A percentile compares a stretch with the other conserved stretches of the same genome.
These are phyloP conservation scores for Thermoascus crustaceus DNA, from an alignment of 2,329 filamentous ascomycete species.

Conservation along the genomic window DNA sequence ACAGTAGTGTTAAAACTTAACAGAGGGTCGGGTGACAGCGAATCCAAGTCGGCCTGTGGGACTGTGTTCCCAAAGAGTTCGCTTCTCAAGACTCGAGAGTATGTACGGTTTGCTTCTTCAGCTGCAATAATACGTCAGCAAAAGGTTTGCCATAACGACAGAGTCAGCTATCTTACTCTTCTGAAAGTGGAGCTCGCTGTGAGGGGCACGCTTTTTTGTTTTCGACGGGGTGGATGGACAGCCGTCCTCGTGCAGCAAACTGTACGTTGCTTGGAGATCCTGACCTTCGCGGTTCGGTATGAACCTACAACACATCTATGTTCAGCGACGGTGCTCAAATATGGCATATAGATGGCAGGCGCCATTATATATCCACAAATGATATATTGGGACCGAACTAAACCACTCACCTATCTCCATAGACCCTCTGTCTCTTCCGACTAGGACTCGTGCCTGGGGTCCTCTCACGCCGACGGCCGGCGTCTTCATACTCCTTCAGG, in stretches of 20 bases:
- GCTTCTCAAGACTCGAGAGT: conserved; percentile 75
- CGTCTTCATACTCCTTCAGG: conserved; percentile 54
- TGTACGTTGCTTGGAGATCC: conserved; percentile 89
- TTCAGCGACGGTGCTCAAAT: not conserved
- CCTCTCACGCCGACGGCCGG: conserved; percentile 50
- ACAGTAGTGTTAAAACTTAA: conserved; percentile 39
- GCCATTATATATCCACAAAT: too few species aligned
- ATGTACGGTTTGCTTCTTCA: conserved; percentile 91
- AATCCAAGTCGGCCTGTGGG: conserved; percentile 65
- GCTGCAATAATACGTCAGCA: conserved; percentile 40
- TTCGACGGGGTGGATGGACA: conserved; percentile 87
- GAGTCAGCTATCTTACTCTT: conserved; percentile 55
- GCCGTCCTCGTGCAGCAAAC: conserved; percentile 80
- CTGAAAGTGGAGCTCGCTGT: conserved; percentile 89
- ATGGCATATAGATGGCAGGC: too few species aligned
- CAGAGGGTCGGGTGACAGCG: conserved; percentile 51
- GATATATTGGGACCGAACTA: conserved; percentile 1
- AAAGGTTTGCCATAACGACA: not conserved
- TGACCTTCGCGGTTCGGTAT: conserved; percentile 91
- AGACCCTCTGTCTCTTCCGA: conserved; percentile 59
- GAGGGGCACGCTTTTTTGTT: conserved; percentile 72
- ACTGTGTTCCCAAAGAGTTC: conserved; percentile 90
- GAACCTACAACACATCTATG: conserved; percentile 53
- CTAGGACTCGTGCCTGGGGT: conserved; percentile 60
- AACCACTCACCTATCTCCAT: conserved; percentile 51